Evolutionary conservation across 1,284 basidiomycete species (phyloP), one percentile per base, ranked within the genome.

Genomic region (Fomitopsis palustris): DNA sequence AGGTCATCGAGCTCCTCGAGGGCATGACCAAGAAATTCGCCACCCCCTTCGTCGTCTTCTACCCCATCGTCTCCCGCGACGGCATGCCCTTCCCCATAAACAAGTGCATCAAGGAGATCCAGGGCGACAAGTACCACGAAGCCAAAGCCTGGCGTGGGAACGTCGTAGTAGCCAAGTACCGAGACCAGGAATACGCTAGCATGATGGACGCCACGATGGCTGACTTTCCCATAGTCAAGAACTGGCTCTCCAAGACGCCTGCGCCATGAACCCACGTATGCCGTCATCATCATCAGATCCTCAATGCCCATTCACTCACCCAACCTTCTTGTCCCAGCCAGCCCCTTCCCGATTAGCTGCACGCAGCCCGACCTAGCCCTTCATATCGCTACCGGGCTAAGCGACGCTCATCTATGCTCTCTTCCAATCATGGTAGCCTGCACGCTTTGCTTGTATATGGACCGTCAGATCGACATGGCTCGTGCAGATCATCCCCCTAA

Each of bases 31-130:
- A 81, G 62, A 88, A 85, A 60, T 90, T 92, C 70, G 74, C 82
- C 17, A 81, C 86, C 61, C 90, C 90, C 16, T 92, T 91, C 74
- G 84, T 91, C 63, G 78, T 91, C 52, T 92, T 90, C 70, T 92
- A 89, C 65, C 90, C 89, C 2, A 77, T 78, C 54, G 70, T 88
- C 51, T 88, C 89, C 55, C 83, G 87, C 56, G 88, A 91, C 64
- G 86, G 86, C 31, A 88, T 88, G 83, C 81, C 86, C 5, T 92
- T 92, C 72, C 90, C 90, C 3, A 70, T 89, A 65, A 92, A 92
- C 77, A 86, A 85, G 66, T 80, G 79, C 64, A 80, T 92, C 60
- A 81, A 81, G 33, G 88, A 91, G 57, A 87, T 90, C 61, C 89
- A 92, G 72, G 87, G 82, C 12, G 70, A 70, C 42, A 70, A 70